Evolutionary conservation across 208 protist species (phyloP).

Genomic region (Porcisia hertigi): DNA sequence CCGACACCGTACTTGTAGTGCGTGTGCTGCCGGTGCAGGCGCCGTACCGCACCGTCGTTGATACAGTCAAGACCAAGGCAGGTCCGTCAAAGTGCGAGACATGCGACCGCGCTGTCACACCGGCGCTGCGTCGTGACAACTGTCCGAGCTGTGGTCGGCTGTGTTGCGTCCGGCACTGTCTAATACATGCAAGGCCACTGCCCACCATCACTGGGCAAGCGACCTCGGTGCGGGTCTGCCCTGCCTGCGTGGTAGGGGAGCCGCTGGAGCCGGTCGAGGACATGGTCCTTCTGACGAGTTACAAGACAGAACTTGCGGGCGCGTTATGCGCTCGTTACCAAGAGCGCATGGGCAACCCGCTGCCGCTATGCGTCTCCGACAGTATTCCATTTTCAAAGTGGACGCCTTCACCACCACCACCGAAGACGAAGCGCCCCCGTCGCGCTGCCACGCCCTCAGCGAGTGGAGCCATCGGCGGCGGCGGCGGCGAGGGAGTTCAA

Average conservation of each 20-base stretch:
- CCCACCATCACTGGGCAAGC: conserved; percentile 44
- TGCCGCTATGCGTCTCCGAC: conserved; percentile 43
- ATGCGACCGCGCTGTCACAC: conserved; percentile 25
- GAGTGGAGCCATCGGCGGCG: not conserved
- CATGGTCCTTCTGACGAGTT: conserved; percentile 55
- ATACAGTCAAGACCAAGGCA: conserved; percentile 22
- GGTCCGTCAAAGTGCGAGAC: conserved; percentile 31
- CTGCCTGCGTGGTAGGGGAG: conserved; percentile 52
- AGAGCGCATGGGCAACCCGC: conserved; percentile 59
- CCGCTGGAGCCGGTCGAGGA: conserved; percentile 72
- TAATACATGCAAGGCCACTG: conserved; percentile 52
- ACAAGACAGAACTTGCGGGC: conserved; percentile 73
- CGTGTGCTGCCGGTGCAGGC: conserved; percentile 55
- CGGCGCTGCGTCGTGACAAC: conserved; percentile 56
- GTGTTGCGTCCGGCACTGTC: conserved; percentile 58
- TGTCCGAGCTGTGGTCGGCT: conserved; percentile 73
- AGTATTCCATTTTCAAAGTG: conserved; percentile 24
- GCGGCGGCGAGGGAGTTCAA: conserved; percentile 4
- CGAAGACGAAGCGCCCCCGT: conserved; percentile 7
- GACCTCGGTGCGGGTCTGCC: conserved; percentile 42
- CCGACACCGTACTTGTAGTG: conserved; percentile 69
- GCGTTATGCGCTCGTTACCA: conserved; percentile 56
- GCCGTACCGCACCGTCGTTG: conserved; percentile 46
- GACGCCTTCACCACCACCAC: conserved; percentile 18
- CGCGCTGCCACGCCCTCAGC: not conserved